Base-by-base conservation (phyloP, 208 protist genomes). In the Spongospora subterranea region DNA sequence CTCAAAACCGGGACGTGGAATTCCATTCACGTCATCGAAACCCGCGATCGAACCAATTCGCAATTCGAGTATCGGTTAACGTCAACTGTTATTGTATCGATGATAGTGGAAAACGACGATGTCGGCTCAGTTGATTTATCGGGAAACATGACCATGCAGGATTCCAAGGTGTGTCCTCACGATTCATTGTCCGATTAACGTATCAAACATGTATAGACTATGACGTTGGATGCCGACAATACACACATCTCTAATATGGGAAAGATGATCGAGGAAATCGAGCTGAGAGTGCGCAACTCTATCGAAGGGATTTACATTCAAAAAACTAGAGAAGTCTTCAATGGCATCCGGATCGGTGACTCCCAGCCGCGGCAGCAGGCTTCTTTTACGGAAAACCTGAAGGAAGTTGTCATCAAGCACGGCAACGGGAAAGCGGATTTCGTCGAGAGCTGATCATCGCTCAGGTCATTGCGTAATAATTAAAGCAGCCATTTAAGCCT, bases 21-120 rank as follows among this genome's bases (percentile, higher is more conserved):
- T 90, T 94, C 94, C 45, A 96, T 96, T 64, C 96, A 97, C 90
- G 95, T 97, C 39, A 77, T 97, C 53, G 94, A 97, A 91, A 95
- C 96, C 24, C 20, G 29, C 0, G 91, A 94, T 20, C 60, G 92
- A 0, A 76, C 0, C 35, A 93, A 94, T 64, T 88, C 71, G 17
- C 82, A 88, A 41, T 88, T 94, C 45, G 90, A 93, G 32, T 97
- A 97, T 92, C 94, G 96, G 92, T 94, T 97, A 54, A 97, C 95
- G n/a, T 50, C 90, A 0, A 92, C 90, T 45, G 90, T 92, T n/a
- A 92, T 92, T 54, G 90, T 92, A 45, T 29, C 90, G 38, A 92
- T 92, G 90, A 41, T 40, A 11, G 53, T 92, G 20, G 13, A 82
- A 45, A 88, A 92, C 53, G 20, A 29, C 38, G 41, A 20, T 45